These are phyloP conservation scores for Coelastrella sp. DNA, from an alignment of 139 green algal genomes.

Conservation along the genomic window DNA sequence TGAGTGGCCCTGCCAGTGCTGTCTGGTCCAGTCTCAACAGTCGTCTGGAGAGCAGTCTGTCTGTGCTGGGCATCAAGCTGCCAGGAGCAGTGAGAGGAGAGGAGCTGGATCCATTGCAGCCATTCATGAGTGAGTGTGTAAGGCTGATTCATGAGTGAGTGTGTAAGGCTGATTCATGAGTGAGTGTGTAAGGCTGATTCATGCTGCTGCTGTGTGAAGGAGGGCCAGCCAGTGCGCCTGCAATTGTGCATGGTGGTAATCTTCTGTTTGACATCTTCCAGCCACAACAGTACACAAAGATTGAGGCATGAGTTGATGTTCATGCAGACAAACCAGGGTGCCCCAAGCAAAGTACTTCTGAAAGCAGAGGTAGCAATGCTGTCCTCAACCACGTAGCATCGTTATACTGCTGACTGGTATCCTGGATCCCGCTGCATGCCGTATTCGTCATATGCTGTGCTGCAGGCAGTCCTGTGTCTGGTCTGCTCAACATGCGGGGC, in stretches of 20 bases:
- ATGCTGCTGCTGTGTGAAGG: no score
- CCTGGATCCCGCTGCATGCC: neutral
- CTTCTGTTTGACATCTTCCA: no score
- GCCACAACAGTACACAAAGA: no score
- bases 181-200: neutral
- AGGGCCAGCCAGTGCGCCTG: no score
- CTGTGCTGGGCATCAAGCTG: constrained; percentile 50
- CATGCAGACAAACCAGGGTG: no score
- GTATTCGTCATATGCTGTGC: constrained; percentile 1
- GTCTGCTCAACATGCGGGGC: constrained; percentile 83
- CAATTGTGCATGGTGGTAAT: no score
- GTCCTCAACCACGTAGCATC: no score
- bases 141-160: neutral
- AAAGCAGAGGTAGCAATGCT: no score
- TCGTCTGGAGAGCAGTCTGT: constrained; percentile 55
- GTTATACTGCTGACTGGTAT: no score
- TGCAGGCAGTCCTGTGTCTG: constrained; percentile 75
- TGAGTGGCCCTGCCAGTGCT: neutral
- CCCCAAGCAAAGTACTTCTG: no score
- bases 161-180: neutral
- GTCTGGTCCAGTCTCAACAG: constrained; percentile 41
- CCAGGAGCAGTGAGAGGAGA: neutral
- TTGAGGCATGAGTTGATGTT: no score
- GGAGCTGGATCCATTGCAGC: constrained; percentile 32
- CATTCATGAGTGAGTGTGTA: constrained; percentile 40